Conservation (phyloP, 75 land plant genomes). For the Ceratopteris richardii region DNA sequence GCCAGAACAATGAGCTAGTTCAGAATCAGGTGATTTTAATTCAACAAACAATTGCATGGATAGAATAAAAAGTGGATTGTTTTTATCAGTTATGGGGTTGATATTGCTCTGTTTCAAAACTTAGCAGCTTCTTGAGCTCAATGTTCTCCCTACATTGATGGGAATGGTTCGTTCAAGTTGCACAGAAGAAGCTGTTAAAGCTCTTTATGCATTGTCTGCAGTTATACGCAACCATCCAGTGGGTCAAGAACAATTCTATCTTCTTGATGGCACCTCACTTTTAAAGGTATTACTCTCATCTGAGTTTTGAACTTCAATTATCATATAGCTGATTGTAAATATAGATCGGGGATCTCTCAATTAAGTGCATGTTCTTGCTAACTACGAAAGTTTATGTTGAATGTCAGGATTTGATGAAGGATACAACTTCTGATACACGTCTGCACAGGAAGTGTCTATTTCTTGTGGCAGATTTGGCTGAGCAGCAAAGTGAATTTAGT, state of each 20-base stretch:
- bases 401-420: conserved; percentile 56
- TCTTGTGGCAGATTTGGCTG: conserved; percentile 67
- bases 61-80: too few species aligned
- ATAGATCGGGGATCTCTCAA: too few species aligned
- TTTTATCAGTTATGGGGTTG: too few species aligned
- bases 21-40: conserved; percentile 75
- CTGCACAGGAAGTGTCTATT: conserved; percentile 57
- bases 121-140: conserved; percentile 52
- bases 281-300: conserved; percentile 86
- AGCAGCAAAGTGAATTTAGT: conserved; percentile 32
- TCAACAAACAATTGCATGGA: too few species aligned
- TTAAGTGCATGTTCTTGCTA: too few species aligned
- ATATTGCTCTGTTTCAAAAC: not conserved
- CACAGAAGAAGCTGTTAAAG: conserved; percentile 77
- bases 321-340: too few species aligned
- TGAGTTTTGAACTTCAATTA: too few species aligned
- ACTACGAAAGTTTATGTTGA: too few species aligned
- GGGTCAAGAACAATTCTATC: conserved; percentile 62
- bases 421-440: conserved; percentile 49
- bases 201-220: conserved; percentile 86
- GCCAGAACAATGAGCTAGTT: conserved; percentile 81
- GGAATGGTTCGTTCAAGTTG: conserved; percentile 58
- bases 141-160: conserved; percentile 58
- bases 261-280: conserved; percentile 47
- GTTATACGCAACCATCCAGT: conserved; percentile 61